Base-by-base conservation (phyloP, 176 grass and related monocot species). In the Carex myosuroides region DNA sequence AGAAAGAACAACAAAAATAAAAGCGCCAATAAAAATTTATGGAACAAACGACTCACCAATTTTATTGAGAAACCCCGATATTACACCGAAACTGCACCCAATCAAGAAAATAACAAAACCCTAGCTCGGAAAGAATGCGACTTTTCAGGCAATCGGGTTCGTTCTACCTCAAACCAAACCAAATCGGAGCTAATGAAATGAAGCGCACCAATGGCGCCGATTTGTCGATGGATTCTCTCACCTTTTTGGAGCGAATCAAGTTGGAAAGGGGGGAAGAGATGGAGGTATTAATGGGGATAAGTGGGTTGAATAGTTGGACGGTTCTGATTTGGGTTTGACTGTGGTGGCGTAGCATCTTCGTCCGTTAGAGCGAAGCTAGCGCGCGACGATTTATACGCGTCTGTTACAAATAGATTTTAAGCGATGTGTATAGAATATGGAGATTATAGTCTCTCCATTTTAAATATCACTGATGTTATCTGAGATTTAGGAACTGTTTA, bases 211-310 rank as follows among this genome's bases (percentile, higher is more conserved):
- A 60, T 60, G 26, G 77, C 16, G 55, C 52, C 14, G 32, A 80
- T 64, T 64, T 18, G 56, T 22, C 29, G 60, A 82, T 82, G 80
- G 80, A 82, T 82, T 82, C 80, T 63, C 80, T 42, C 80, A 50
- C 80, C 79, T 81, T 82, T 52, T 82, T 41, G 5, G 80, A 53
- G 46, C 18, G 80, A 83, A 65, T 65, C 60, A 22, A 46, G 13
- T 55, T 77, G 73, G 52, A 77, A 77, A 56, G 73, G 50, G 73
- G 50, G 12, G 12, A 56, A 56, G 24, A 32, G 13, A 16, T 13
- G 70, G 7, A 64, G 59, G 57, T 81, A 64, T 64, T 63, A 64
- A 64, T 64, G 59, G 79, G 24, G 57, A 81, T 16, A 20, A 81
- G 37, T 22, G 9, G 26, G 42, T n/a, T 18, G n/a, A 48, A 20